Conservation (phyloP, 352 stramenopile species). For the Globisporangium carolinianum region DNA sequence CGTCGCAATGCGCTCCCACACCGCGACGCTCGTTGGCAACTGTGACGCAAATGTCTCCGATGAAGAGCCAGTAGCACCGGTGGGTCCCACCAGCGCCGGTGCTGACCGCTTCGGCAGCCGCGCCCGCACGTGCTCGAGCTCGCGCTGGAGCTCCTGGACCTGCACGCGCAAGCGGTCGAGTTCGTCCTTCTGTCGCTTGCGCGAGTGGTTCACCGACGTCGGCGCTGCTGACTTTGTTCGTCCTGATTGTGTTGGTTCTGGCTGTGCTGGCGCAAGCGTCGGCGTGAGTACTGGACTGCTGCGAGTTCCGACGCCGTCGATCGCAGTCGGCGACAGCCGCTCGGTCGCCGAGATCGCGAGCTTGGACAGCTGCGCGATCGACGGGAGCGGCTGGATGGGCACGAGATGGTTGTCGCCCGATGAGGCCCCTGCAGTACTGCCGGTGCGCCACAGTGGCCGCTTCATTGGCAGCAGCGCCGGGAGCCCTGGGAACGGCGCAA, state of each 20-base stretch:
- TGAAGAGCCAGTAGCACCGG: background rate
- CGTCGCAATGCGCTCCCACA: conserved; percentile 61
- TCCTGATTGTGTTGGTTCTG: background rate
- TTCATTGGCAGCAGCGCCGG: conserved; percentile 7
- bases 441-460: conserved; percentile 7
- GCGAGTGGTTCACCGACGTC: conserved; percentile 30
- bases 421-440: background rate
- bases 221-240: background rate
- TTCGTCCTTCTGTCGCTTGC: conserved; percentile 54
- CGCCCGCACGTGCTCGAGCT: conserved; percentile 21
- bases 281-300: background rate
- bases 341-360: conserved; percentile 5
- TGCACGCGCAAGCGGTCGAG: conserved; percentile 36
- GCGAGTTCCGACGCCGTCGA: conserved; percentile 1
- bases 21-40: conserved; percentile 9
- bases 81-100: background rate
- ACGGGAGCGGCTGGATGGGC: conserved; percentile 12
- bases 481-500: conserved; percentile 1
- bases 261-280: background rate
- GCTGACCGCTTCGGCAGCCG: conserved; percentile 7
- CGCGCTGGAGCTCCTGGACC: conserved; percentile 49
- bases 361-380: conserved; percentile 12
- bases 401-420: background rate
- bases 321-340: conserved; percentile 6
- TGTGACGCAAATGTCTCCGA: background rate